Percentiles rank a stretch among this genome's conserved stretches.
Conservation (phyloP, 495 filamentous ascomycete species). For the Chaetomium fimeti region DNA sequence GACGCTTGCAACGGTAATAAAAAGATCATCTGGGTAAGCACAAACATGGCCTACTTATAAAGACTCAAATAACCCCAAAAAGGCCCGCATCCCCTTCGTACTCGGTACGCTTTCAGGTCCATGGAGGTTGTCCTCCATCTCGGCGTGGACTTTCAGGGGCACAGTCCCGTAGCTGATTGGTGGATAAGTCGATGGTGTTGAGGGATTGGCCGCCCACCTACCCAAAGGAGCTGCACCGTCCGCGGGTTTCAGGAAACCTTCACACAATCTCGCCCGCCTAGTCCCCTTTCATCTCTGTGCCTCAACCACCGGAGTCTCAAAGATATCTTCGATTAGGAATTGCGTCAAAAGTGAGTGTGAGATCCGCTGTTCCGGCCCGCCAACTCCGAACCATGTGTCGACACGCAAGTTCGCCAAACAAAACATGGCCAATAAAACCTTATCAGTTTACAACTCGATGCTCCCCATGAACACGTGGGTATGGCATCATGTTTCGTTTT, state of each 20-base stretch:
- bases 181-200: neutral
- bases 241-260: constrained; percentile 8
- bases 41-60: neutral
- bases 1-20: neutral
- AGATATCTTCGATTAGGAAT: neutral
- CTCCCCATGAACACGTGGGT: too few species aligned
- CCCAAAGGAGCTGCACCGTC: constrained; percentile 18
- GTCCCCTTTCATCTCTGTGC: neutral
- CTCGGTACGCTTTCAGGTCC: neutral
- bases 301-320: neutral
- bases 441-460: too few species aligned
- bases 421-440: too few species aligned
- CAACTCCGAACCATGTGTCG: too few species aligned
- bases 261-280: neutral
- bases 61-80: too few species aligned
- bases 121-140: constrained; percentile 9
- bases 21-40: neutral
- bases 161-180: neutral
- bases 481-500: too few species aligned
- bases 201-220: constrained; percentile 5
- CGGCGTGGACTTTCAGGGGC: neutral
- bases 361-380: neutral
- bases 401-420: too few species aligned
- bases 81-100: too few species aligned
- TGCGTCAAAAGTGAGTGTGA: neutral